Base-by-base conservation (phyloP, 352 stramenopile species). In the Phytophthora litchii region DNA sequence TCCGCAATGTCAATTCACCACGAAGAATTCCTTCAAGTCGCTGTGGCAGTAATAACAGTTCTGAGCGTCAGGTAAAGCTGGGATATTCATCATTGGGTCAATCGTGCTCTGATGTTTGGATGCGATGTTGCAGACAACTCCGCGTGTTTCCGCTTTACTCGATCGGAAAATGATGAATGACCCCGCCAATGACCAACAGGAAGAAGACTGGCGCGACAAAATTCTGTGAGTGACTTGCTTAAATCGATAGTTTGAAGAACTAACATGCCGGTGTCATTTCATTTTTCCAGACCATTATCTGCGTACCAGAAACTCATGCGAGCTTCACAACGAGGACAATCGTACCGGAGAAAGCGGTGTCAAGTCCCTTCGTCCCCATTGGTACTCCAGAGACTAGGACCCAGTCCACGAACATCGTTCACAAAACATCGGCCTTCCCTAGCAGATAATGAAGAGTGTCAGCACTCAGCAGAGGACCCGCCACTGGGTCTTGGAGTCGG, bases 171-270 rank as follows among this genome's bases (percentile, higher is more conserved):
- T 13, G 7, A 14, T 11, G n/a, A 54, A 29, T 12, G 38, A 56
- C 5, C 48, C 59, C 19, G 34, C 16, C 6, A 25, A 8, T 0
- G 50, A 67, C 2, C 52, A 57, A 8, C 54, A 63, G 14, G 70
- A 76, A 16, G 67, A 75, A 17, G 67, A 81, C 31, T 81, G 72
- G 72, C 65, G 72, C 5, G 69, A 81, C 13, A 54, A 71, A 56
- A 73, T 81, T 29, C 48, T 77, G 72, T 81, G 35, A 37, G 68
- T 68, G 13, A 16, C 16, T 45, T 49, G 36, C 25, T 36, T 47
- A n/a, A 19, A 43, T 3, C 2, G 29, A 23, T n/a, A 34, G 10
- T 12, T 19, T 54, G 32, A 11, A 53, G 19, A 45, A 29, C 44
- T 61, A 32, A 54, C 27, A 14, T 42, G 10, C 12, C 3, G 27